These are phyloP conservation scores for Lasiosphaeriaceae sp. DNA, from an alignment of 495 filamentous ascomycete species.

Conservation along the genomic window DNA sequence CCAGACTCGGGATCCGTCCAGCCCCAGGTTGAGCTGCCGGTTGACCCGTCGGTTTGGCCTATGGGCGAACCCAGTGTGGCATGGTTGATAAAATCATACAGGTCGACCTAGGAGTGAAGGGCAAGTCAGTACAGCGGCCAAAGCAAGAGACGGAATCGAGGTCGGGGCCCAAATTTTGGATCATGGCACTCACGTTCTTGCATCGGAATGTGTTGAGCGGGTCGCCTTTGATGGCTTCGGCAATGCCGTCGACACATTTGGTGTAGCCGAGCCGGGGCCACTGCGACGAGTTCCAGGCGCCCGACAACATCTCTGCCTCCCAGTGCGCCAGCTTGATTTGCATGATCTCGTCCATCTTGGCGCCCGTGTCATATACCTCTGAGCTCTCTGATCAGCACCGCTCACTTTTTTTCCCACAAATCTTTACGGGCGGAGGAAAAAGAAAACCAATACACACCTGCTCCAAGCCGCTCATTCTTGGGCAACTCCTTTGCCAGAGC, in stretches of 20 bases:
- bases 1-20: slow-evolving; percentile 3
- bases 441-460: too few relatives aligned
- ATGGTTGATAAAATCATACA: slow-evolving; percentile 42
- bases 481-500: slow-evolving; percentile 2
- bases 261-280: slow-evolving; percentile 4
- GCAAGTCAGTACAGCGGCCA: too few relatives aligned
- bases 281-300: slow-evolving; percentile 1
- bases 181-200: slow-evolving; percentile 1
- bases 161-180: not conserved
- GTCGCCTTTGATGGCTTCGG: slow-evolving; percentile 33
- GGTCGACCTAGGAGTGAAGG: too few relatives aligned
- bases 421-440: too few relatives aligned
- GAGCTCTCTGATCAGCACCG: too few relatives aligned
- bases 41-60: slow-evolving; percentile 45
- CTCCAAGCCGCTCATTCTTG: not conserved
- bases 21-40: slow-evolving; percentile 3
- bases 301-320: slow-evolving; percentile 2
- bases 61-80: slow-evolving; percentile 27
- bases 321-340: slow-evolving; percentile 10
- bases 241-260: slow-evolving; percentile 44
- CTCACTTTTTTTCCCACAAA: too few relatives aligned
- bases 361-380: not conserved
- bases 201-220: slow-evolving; percentile 41
- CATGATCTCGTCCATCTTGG: slow-evolving; percentile 12
- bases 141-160: too few relatives aligned